phyloP scores from a whole-genome alignment of 2,329 filamentous ascomycete species.

The Pyricularia sp. region DNA sequence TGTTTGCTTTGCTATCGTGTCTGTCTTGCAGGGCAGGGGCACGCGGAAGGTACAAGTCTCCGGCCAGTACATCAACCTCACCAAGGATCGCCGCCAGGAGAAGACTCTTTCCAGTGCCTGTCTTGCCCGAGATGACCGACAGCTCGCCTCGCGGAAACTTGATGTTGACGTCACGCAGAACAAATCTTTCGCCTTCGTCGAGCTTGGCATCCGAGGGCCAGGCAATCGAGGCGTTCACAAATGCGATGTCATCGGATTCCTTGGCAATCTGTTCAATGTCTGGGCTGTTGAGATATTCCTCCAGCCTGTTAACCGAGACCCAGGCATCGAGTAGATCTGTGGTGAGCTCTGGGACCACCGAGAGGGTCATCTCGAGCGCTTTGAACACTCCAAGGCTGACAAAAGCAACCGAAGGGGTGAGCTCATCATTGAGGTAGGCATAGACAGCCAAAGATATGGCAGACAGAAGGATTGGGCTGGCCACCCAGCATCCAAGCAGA shows the following conservation, averaged over 20 bases:
- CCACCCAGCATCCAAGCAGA: conserved; percentile 60
- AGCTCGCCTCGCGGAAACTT: conserved; percentile 60
- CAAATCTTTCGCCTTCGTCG: conserved; percentile 50
- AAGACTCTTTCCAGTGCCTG: conserved; percentile 69
- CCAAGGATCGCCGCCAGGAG: conserved; percentile 66
- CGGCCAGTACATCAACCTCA: conserved; percentile 60
- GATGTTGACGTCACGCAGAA: conserved; percentile 54
- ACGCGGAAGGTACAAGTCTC: conserved; percentile 46
- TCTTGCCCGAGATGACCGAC: conserved; percentile 68
- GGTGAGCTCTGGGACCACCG: conserved; percentile 63
- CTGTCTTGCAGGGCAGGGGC: conserved; percentile 42
- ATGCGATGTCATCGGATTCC: conserved; percentile 50
- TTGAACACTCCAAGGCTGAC: conserved; percentile 68
- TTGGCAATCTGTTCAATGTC: conserved; percentile 49
- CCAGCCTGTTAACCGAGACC: conserved; percentile 64
- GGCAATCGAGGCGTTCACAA: conserved; percentile 59
- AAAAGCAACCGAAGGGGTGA: conserved; percentile 68
- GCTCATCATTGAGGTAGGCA: conserved; percentile 48
- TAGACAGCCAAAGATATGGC: conserved; percentile 64
- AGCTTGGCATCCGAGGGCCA: conserved; percentile 62
- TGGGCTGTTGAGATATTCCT: conserved; percentile 58
- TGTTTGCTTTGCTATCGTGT: conserved; percentile 53
- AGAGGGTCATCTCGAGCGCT: conserved; percentile 62
- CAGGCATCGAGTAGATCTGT: conserved; percentile 62
- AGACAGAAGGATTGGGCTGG: conserved; percentile 64